phyloP scores from a whole-genome alignment of 2,329 filamentous ascomycete species.

The Alternaria angustiovoidea region DNA sequence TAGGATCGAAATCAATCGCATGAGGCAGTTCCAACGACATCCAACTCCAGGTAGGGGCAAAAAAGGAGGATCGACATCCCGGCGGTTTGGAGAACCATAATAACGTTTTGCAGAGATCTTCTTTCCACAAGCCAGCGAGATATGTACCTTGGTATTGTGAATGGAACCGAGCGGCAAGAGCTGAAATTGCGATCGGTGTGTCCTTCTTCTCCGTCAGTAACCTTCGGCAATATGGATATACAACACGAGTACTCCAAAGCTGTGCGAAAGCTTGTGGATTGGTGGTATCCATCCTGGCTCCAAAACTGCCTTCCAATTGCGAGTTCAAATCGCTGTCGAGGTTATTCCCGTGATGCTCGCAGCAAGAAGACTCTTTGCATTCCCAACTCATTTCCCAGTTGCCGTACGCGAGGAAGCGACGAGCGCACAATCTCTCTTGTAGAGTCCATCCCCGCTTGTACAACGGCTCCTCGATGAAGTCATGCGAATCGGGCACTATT shows the following conservation, averaged over 20 bases:
- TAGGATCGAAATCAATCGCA: not conserved
- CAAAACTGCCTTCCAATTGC: not conserved
- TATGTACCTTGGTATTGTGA: not conserved
- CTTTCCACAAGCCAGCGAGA: not conserved
- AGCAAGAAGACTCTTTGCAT: not conserved
- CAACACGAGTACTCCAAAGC: not conserved
- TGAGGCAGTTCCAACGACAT: not conserved
- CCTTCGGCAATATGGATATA: not conserved
- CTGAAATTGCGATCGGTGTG: not conserved
- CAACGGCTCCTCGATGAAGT: not conserved
- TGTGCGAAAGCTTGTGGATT: not conserved
- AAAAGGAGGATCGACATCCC: not conserved
- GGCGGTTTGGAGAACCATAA: not conserved
- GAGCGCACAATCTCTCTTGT: not conserved
- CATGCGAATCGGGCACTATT: not conserved
- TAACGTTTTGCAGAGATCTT: not conserved
- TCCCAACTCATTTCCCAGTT: not conserved
- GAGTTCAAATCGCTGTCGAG: not conserved
- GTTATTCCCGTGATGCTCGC: not conserved
- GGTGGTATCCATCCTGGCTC: not conserved
- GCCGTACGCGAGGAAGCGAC: not conserved
- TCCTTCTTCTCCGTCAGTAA: not conserved
- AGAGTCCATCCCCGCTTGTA: not conserved
- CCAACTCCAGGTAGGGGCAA: not conserved
- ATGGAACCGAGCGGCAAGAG: not conserved